phyloP scores from a whole-genome alignment of 495 filamentous ascomycete genomes.

The Aspergillus sclerotioniger region DNA sequence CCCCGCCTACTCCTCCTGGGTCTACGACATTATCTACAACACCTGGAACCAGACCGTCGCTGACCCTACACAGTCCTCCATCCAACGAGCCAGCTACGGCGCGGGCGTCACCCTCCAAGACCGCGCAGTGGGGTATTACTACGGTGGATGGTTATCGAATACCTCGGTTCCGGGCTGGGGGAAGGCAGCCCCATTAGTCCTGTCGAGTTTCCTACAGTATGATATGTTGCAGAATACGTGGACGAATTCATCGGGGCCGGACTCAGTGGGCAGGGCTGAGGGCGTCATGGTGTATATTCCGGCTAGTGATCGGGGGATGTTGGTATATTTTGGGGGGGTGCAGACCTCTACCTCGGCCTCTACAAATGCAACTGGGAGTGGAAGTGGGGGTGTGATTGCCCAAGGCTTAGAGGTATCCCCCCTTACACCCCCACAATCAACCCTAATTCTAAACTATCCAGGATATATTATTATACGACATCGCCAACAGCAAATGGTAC shows the following conservation, averaged over 20 bases:
- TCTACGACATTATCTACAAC: slow-evolving; percentile 8
- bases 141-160: slow-evolving; percentile 11
- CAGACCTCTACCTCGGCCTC: too few relatives aligned
- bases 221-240: slow-evolving; percentile 10
- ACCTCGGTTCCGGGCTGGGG: slow-evolving; percentile 4
- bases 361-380: too few relatives aligned
- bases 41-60: background rate
- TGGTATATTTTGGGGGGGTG: slow-evolving; percentile 11
- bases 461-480: slow-evolving; percentile 12
- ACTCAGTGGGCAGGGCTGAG: slow-evolving; percentile 10
- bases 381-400: background rate
- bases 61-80: background rate
- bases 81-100: slow-evolving; percentile 11
- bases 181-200: background rate
- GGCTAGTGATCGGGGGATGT: slow-evolving; percentile 8
- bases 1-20: slow-evolving; percentile 7
- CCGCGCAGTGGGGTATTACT: slow-evolving; percentile 10
- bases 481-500: slow-evolving; percentile 13
- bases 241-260: slow-evolving; percentile 9
- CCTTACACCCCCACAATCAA: too few relatives aligned
- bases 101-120: slow-evolving; percentile 5
- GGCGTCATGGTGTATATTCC: slow-evolving; percentile 11
- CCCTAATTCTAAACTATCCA: too few relatives aligned
- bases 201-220: slow-evolving; percentile 1
- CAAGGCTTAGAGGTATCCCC: slow-evolving; percentile 11